Evolutionary conservation across 2,329 filamentous ascomycete species (phyloP).

Genomic region (Penicillium verrucosum): DNA sequence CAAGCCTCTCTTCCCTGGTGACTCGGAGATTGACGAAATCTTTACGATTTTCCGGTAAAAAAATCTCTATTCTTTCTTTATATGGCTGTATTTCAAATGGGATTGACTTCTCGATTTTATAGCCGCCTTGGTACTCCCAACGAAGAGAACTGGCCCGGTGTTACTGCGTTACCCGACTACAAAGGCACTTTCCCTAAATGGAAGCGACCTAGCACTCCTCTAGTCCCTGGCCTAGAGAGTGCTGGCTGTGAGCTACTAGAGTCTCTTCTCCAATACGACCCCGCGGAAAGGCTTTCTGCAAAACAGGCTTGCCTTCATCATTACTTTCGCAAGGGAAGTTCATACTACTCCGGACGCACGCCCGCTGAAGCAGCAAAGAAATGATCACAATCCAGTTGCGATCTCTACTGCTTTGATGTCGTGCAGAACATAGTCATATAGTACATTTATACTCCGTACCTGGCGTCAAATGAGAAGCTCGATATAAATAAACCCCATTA

Average conservation of each 20-base stretch:
- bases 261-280: conserved; percentile 78
- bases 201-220: conserved; percentile 64
- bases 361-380: background rate
- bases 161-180: conserved; percentile 90
- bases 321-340: conserved; percentile 64
- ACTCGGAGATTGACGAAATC: conserved; percentile 90
- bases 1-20: conserved; percentile 87
- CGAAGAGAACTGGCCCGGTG: conserved; percentile 80
- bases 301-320: conserved; percentile 82
- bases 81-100: conserved; percentile 30
- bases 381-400: too few species aligned
- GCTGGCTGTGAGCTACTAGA: conserved; percentile 52
- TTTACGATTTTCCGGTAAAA: conserved; percentile 86
- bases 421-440: too few species aligned
- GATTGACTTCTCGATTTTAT: background rate
- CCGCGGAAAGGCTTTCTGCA: conserved; percentile 79
- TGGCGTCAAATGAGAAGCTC: too few species aligned
- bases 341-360: conserved; percentile 46
- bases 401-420: too few species aligned
- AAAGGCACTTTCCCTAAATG: conserved; percentile 91
- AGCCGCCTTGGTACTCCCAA: conserved; percentile 75
- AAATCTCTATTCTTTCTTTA: conserved; percentile 17
- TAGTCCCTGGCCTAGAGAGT: conserved; percentile 72
- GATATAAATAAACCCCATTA: too few species aligned
- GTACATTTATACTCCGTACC: too few species aligned